phyloP scores from a whole-genome alignment of 345 rosid species.

The Excoecaria agallocha region DNA sequence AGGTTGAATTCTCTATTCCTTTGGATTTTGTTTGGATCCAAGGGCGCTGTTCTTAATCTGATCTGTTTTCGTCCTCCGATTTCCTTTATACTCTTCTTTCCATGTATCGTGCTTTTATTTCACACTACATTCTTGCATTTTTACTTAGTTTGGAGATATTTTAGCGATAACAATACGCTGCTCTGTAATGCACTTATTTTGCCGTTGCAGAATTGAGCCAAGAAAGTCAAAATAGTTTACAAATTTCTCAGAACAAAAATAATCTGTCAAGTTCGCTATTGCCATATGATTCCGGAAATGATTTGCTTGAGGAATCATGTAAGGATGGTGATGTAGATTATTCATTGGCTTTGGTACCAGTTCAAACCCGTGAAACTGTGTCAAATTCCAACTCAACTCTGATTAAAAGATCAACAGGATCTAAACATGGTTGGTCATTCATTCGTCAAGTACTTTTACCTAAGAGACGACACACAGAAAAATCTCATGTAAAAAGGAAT shows the following conservation, averaged over 20 bases:
- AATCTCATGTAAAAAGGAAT: conserved; percentile 45
- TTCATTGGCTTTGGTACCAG: conserved; percentile 55
- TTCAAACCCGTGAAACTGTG: conserved; percentile 31
- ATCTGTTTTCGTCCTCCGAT: background rate
- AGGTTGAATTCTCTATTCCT: conserved; percentile 30
- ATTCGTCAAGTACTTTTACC: conserved; percentile 42
- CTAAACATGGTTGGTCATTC: conserved; percentile 61
- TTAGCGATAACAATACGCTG: too few species aligned
- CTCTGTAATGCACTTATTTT: conserved; percentile 11
- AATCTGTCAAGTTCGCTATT: conserved; percentile 3
- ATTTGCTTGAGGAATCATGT: conserved; percentile 10
- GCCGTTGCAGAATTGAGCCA: conserved; percentile 24
- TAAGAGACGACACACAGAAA: conserved; percentile 35
- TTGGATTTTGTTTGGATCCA: background rate
- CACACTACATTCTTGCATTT: too few species aligned
- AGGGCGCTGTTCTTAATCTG: background rate
- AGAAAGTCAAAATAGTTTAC: conserved; percentile 13
- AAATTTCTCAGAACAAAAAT: conserved; percentile 8
- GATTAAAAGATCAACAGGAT: conserved; percentile 14
- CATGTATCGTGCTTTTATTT: too few species aligned
- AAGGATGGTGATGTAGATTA: conserved; percentile 28
- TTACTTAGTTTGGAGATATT: too few species aligned
- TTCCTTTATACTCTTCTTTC: background rate
- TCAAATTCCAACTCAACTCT: conserved; percentile 21
- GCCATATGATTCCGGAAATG: conserved; percentile 15